These are phyloP conservation scores for Trypanosoma boissoni DNA, from an alignment of 208 protist genomes.

Conservation along the genomic window DNA sequence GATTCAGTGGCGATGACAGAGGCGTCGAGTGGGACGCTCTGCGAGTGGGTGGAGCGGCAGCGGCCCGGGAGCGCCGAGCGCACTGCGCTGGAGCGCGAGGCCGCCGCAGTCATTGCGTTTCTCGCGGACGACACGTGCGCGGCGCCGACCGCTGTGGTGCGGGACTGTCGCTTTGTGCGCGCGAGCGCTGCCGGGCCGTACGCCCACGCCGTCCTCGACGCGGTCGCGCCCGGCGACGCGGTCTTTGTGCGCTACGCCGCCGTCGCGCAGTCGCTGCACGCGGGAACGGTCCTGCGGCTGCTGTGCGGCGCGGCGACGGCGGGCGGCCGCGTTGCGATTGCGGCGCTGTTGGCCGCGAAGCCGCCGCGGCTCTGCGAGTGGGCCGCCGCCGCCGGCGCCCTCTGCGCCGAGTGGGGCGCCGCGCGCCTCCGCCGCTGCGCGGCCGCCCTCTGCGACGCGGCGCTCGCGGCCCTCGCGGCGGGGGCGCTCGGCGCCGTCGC, in stretches of 20 bases:
- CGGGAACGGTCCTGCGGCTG: conserved; percentile 2
- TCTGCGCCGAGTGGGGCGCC: conserved; percentile 6
- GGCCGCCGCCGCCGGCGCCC: conserved; percentile 1
- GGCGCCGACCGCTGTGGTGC: background rate
- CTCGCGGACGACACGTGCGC: conserved; percentile 21
- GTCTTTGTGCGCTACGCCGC: background rate
- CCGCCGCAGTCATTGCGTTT: conserved; percentile 23
- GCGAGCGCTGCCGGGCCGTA: too few species aligned
- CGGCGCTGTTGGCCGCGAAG: conserved; percentile 42
- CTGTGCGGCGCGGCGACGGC: conserved; percentile 48
- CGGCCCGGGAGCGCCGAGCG: too few species aligned
- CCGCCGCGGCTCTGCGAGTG: conserved; percentile 24
- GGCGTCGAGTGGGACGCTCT: conserved; percentile 30
- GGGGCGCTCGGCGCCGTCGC: conserved; percentile 52
- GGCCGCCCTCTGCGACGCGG: conserved; percentile 35
- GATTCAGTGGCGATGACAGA: conserved; percentile 41
- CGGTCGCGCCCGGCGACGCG: background rate
- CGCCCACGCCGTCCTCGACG: conserved; percentile 1
- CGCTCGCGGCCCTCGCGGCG: conserved; percentile 43
- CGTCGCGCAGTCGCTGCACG: background rate
- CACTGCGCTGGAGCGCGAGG: background rate
- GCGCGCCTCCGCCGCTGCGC: background rate
- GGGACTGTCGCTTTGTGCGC: background rate
- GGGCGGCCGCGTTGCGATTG: conserved; percentile 26
- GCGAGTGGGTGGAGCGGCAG: too few species aligned